These are phyloP conservation scores for Microthyrium microscopicum DNA, from an alignment of 2,329 filamentous ascomycete species.

Conservation along the genomic window DNA sequence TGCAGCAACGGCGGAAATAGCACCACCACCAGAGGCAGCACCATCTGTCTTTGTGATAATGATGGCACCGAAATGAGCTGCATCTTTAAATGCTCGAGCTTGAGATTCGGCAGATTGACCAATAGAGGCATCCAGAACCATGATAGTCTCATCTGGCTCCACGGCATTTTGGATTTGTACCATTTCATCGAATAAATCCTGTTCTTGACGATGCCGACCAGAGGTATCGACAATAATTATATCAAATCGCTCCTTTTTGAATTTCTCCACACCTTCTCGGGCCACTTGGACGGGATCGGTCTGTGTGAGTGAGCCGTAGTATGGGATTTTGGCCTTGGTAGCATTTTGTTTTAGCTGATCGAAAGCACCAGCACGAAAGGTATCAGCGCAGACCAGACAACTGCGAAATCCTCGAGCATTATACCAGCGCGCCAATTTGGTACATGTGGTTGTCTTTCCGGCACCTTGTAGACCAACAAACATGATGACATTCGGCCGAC, in stretches of 20 bases:
- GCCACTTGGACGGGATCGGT: constrained; percentile 90
- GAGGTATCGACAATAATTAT: constrained; percentile 98
- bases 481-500: constrained; percentile 95
- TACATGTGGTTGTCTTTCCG: constrained; percentile 96
- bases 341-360: constrained; percentile 98
- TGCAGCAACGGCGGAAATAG: constrained; percentile 91
- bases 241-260: constrained; percentile 97
- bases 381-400: constrained; percentile 92
- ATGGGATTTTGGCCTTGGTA: constrained; percentile 96
- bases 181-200: constrained; percentile 94
- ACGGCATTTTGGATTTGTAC: constrained; percentile 87
- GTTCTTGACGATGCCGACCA: constrained; percentile 85
- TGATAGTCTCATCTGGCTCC: constrained; percentile 87
- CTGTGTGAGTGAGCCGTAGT: constrained; percentile 92
- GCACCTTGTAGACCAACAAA: constrained; percentile 96
- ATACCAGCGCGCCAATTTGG: constrained; percentile 89
- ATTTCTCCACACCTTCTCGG: constrained; percentile 91
- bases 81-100: constrained; percentile 91
- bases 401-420: constrained; percentile 83
- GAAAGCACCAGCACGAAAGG: constrained; percentile 94
- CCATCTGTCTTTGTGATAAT: constrained; percentile 99
- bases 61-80: constrained; percentile 91
- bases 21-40: constrained; percentile 86
- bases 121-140: constrained; percentile 93
- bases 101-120: constrained; percentile 92